Conservation (phyloP, 108 stramenopile species). For the Cyclotella baltica region DNA sequence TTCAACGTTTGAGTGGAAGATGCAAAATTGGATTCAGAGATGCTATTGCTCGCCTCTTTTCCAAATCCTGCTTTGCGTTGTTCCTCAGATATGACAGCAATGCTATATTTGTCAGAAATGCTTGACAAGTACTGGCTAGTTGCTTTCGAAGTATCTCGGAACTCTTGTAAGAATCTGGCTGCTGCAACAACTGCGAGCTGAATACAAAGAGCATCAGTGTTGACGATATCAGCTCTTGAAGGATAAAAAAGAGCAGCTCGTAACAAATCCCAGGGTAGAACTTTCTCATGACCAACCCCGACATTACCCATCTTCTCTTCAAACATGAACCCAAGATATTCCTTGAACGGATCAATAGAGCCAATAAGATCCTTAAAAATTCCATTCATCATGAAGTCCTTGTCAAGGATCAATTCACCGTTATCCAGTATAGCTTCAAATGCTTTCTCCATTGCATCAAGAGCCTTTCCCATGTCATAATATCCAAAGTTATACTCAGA, state of each 20-base stretch:
- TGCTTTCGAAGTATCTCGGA: slow-evolving; percentile 22
- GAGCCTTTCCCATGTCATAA: slow-evolving; percentile 8
- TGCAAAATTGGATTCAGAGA: background rate
- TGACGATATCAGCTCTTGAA: background rate
- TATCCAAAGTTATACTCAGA: slow-evolving; percentile 16
- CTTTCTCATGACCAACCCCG: background rate
- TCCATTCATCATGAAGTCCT: slow-evolving; percentile 20
- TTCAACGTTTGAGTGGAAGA: background rate
- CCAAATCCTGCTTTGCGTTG: background rate
- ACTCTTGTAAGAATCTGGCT: slow-evolving; percentile 11
- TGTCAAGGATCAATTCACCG: background rate
- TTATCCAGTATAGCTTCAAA: slow-evolving; percentile 12
- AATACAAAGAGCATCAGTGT: background rate
- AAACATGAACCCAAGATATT: slow-evolving; percentile 24
- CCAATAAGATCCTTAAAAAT: slow-evolving; percentile 1
- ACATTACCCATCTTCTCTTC: background rate
- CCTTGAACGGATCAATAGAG: background rate
- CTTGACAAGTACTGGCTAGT: slow-evolving; percentile 4
- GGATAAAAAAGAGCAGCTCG: slow-evolving; percentile 24
- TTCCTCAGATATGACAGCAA: background rate
- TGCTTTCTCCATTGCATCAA: slow-evolving; percentile 21
- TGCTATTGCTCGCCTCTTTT: slow-evolving; percentile 10
- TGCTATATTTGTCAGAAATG: slow-evolving; percentile 10
- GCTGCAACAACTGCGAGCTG: background rate
- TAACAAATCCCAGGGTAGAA: background rate